A percentile compares a stretch with the other conserved stretches of the same genome.
phyloP scores from a whole-genome alignment of 2,329 filamentous ascomycete species.

The Stachybotrys elegans region DNA sequence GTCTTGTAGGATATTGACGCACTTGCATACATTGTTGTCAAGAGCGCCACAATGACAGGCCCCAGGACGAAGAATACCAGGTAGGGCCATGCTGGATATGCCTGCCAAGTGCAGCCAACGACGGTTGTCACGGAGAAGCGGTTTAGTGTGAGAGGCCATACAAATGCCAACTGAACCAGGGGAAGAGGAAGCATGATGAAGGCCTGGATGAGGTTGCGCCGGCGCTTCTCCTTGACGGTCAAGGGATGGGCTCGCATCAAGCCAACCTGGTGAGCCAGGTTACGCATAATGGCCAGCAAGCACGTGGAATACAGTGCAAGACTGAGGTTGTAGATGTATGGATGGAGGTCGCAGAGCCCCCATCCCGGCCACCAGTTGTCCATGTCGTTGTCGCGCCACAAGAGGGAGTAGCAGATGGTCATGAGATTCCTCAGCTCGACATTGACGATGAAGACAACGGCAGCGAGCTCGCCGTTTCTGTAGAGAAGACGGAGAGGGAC shows the following conservation, averaged over 20 bases:
- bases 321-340: conserved; percentile 40
- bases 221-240: conserved; percentile 33
- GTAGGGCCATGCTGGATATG: conserved; percentile 41
- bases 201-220: conserved; percentile 40
- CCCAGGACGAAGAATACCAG: conserved; percentile 44
- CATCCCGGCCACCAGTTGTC: conserved; percentile 44
- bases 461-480: conserved; percentile 50
- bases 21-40: conserved; percentile 44
- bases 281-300: conserved; percentile 49
- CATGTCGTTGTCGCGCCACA: conserved; percentile 50
- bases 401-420: conserved; percentile 43
- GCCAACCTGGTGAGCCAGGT: conserved; percentile 46
- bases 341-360: conserved; percentile 49
- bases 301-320: conserved; percentile 44
- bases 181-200: conserved; percentile 52
- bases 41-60: conserved; percentile 35
- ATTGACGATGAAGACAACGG: conserved; percentile 41
- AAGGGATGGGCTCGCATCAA: conserved; percentile 35
- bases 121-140: conserved; percentile 46
- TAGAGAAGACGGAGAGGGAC: conserved; percentile 47
- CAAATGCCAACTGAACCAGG: conserved; percentile 41
- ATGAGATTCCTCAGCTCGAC: conserved; percentile 42
- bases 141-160: conserved; percentile 40
- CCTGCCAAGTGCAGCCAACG: conserved; percentile 42
- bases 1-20: conserved; percentile 19